These are phyloP conservation scores for Parmelia sp. DNA, from an alignment of 495 filamentous ascomycete species.

Conservation along the genomic window DNA sequence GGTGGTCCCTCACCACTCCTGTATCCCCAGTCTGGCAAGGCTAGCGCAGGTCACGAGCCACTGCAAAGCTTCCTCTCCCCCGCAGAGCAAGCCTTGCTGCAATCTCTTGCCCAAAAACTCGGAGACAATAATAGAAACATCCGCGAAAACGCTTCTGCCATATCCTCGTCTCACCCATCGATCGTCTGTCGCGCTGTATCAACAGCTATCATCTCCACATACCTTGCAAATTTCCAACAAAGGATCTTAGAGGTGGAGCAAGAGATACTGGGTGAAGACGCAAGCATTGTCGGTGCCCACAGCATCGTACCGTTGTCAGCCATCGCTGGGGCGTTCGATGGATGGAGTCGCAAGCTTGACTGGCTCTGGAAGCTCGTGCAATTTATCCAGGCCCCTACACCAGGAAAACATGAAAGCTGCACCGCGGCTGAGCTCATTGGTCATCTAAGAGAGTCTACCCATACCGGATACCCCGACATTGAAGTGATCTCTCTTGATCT, in stretches of 20 bases:
- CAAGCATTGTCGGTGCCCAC: constrained; percentile 74
- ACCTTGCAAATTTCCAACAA: constrained; percentile 72
- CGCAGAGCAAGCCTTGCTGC: constrained; percentile 74
- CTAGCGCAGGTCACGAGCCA: constrained; percentile 35
- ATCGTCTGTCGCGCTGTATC: constrained; percentile 85
- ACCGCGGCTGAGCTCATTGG: constrained; percentile 69
- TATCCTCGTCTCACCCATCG: constrained; percentile 64
- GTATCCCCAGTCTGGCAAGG: constrained; percentile 31
- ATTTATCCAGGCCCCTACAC: constrained; percentile 49
- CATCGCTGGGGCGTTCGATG: constrained; percentile 73
- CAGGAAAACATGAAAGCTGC: constrained; percentile 29
- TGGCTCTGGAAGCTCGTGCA: constrained; percentile 73
- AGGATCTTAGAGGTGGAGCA: constrained; percentile 81
- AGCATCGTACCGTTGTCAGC: constrained; percentile 86
- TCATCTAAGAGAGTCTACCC: constrained; percentile 60
- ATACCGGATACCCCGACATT: constrained; percentile 86
- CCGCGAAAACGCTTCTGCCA: constrained; percentile 52
- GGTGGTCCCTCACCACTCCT: constrained; percentile 88
- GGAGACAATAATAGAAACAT: constrained; percentile 69
- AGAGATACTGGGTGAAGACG: constrained; percentile 64
- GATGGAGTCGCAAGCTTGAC: constrained; percentile 74
- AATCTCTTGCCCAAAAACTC: constrained; percentile 60
- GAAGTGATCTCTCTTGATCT: constrained; percentile 65
- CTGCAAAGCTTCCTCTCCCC: constrained; percentile 57
- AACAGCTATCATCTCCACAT: constrained; percentile 61